A percentile compares a stretch with the other conserved stretches of the same genome.
These are phyloP conservation scores for Chrysoporthe deuterocubensis DNA, from an alignment of 2,329 filamentous ascomycete genomes.

Conservation along the genomic window DNA sequence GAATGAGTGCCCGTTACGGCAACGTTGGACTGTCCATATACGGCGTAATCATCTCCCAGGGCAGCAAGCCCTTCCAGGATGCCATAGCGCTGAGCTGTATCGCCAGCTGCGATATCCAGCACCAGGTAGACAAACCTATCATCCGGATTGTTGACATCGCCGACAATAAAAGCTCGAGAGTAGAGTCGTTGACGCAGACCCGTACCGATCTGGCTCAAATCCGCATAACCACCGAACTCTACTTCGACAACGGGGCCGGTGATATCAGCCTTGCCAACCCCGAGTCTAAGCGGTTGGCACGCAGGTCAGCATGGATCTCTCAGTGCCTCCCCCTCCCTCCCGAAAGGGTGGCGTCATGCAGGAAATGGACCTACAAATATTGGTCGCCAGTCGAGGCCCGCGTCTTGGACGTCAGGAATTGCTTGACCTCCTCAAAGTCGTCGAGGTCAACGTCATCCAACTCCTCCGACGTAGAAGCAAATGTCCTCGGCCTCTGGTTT, in stretches of 20 bases:
- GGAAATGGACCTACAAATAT: slow-evolving; percentile 21
- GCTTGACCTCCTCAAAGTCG: slow-evolving; percentile 23
- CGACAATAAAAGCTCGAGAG: slow-evolving; percentile 87
- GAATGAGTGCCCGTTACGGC: slow-evolving; percentile 93
- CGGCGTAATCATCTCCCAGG: slow-evolving; percentile 72
- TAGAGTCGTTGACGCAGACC: slow-evolving; percentile 88
- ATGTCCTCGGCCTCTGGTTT: slow-evolving; percentile 12
- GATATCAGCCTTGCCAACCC: slow-evolving; percentile 62
- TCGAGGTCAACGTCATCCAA: slow-evolving; percentile 23
- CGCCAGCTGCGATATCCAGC: slow-evolving; percentile 83
- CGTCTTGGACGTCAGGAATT: slow-evolving; percentile 25
- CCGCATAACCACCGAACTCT: slow-evolving; percentile 90
- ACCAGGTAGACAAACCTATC: slow-evolving; percentile 87
- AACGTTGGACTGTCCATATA: slow-evolving; percentile 80
- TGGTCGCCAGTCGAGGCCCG: slow-evolving; percentile 26
- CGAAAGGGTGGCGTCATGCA: background rate
- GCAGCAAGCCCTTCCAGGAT: slow-evolving; percentile 74
- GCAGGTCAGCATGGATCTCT: slow-evolving; percentile 9
- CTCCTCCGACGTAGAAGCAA: slow-evolving; percentile 13
- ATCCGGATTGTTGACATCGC: slow-evolving; percentile 63
- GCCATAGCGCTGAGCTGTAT: slow-evolving; percentile 87
- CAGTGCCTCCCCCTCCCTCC: too few species aligned
- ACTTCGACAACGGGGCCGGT: slow-evolving; percentile 84
- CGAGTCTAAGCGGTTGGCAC: slow-evolving; percentile 39
- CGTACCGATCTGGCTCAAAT: slow-evolving; percentile 78